Evolutionary conservation across 2,329 filamentous ascomycete species (phyloP).

Genomic region (Purpureocillium takamizusanense): DNA sequence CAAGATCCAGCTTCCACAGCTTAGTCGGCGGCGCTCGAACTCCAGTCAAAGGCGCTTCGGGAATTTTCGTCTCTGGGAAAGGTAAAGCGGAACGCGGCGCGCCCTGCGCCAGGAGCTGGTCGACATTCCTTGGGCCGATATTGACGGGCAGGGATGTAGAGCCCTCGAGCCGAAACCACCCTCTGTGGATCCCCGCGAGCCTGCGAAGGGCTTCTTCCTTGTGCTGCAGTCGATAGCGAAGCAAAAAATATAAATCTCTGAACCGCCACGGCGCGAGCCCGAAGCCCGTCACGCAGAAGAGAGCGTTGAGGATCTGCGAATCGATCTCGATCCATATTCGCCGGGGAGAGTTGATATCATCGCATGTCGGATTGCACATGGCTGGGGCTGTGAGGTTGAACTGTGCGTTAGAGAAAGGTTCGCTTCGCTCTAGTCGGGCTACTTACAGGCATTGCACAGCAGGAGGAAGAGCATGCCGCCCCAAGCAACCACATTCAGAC

Average conservation of each 20-base stretch:
- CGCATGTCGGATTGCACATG: slow-evolving; percentile 64
- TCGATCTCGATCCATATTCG: slow-evolving; percentile 79
- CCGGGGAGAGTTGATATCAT: slow-evolving; percentile 67
- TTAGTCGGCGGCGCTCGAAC: slow-evolving; percentile 57
- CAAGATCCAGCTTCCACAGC: slow-evolving; percentile 69
- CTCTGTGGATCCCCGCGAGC: slow-evolving; percentile 64
- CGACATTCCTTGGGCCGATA: slow-evolving; percentile 44
- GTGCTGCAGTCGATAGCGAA: slow-evolving; percentile 50
- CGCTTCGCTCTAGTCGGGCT: not conserved
- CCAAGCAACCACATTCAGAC: slow-evolving; percentile 78
- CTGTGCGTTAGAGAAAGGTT: not conserved
- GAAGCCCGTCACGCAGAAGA: slow-evolving; percentile 84
- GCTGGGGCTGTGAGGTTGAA: slow-evolving; percentile 36
- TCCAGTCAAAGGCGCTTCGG: slow-evolving; percentile 63
- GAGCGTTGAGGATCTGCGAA: slow-evolving; percentile 67
- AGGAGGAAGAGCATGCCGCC: slow-evolving; percentile 85
- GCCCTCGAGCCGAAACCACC: slow-evolving; percentile 66
- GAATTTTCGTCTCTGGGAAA: slow-evolving; percentile 52
- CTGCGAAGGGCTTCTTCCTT: slow-evolving; percentile 50
- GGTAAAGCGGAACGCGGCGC: slow-evolving; percentile 37
- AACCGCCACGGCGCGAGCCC: slow-evolving; percentile 80
- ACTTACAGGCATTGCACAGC: slow-evolving; percentile 55
- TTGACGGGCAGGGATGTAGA: slow-evolving; percentile 48
- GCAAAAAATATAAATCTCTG: slow-evolving; percentile 66
- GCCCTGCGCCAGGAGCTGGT: slow-evolving; percentile 29